Base-by-base conservation (phyloP, 1,139 yeast genomes). In the Diutina siamensis region DNA sequence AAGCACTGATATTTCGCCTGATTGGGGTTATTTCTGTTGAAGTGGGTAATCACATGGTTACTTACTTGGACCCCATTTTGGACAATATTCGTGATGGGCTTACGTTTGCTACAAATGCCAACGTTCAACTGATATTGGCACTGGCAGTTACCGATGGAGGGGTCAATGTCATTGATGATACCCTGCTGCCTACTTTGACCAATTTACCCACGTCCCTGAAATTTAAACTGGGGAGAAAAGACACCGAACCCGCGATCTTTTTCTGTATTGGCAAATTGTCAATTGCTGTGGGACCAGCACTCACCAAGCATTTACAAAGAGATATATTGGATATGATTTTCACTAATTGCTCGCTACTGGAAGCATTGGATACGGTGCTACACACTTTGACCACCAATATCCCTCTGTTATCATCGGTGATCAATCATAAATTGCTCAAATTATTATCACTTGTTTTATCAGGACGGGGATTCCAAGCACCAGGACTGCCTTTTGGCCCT, bases 271-370 rank as follows among this genome's bases (percentile, higher is more conserved):
- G 94, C 0, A 84, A 86, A 63, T 67, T 92, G 44, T 89, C 96
- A 0, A 74, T 76, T 21, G 94, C 97, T 0, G 88, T 89, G 12
- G 97, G 97, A 0, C 95, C 96, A n/a, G 95, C 96, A 1, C 68
- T 92, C 46, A 84, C 97, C 0, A 89, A 89, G 57, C 92, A 87
- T 57, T 67, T 92, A 50, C 92, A 88, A 52, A 73, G 83, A 51
- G 95, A 87, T 55, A 75, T 89, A 21, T 65, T 92, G 48, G 94
- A 83, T 52, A 72, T 84, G 68, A 75, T 89, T 65, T 74, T 92
- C 55, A 76, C 70, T 44, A 69, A 83, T 47, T 87, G 96, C 52
- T 86, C 95, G 0, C 71, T 92, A 45, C 83, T 92, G 19, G 82
- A 76, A 50, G 81, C 84, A 51, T 78, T 89, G 78, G 80, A 86